Percentiles rank a stretch among this genome's conserved stretches.
Evolutionary conservation across 2,329 filamentous ascomycete genomes (phyloP).

Genomic region (Ophiostoma piceae): DNA sequence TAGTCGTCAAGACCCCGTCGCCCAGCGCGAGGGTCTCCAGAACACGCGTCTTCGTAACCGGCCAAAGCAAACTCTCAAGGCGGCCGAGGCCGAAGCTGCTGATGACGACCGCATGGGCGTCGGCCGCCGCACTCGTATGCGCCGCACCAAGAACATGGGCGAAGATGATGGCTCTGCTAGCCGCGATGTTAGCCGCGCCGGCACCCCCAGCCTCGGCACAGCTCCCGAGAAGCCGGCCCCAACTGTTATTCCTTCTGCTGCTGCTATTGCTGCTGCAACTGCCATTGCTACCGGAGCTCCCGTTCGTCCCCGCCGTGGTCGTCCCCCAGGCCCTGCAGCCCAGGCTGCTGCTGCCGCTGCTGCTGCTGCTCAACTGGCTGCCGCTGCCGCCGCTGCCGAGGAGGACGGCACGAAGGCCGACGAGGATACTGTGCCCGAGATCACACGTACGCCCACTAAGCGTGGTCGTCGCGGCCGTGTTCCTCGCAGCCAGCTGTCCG

Average conservation of each 20-base stretch:
- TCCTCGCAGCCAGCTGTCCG: constrained; percentile 26
- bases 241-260: constrained; percentile 41
- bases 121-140: constrained; percentile 49
- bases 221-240: constrained; percentile 26
- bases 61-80: constrained; percentile 53
- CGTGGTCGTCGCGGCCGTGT: constrained; percentile 25
- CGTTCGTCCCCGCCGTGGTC: constrained; percentile 18
- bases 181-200: constrained; percentile 48
- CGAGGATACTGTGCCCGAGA: background rate
- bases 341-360: constrained; percentile 16
- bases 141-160: constrained; percentile 37
- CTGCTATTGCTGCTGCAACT: constrained; percentile 30
- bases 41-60: constrained; percentile 53
- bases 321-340: constrained; percentile 16
- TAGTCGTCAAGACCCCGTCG: constrained; percentile 54
- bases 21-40: constrained; percentile 51
- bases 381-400: background rate
- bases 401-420: constrained; percentile 12
- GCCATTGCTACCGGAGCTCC: constrained; percentile 31
- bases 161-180: constrained; percentile 46
- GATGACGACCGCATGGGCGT: constrained; percentile 38
- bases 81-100: constrained; percentile 47
- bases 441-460: constrained; percentile 15
- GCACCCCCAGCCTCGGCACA: constrained; percentile 41
- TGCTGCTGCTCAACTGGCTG: background rate